These are phyloP conservation scores for Zygoascus sp. DNA, from an alignment of 1,139 yeast genomes.

Conservation along the genomic window DNA sequence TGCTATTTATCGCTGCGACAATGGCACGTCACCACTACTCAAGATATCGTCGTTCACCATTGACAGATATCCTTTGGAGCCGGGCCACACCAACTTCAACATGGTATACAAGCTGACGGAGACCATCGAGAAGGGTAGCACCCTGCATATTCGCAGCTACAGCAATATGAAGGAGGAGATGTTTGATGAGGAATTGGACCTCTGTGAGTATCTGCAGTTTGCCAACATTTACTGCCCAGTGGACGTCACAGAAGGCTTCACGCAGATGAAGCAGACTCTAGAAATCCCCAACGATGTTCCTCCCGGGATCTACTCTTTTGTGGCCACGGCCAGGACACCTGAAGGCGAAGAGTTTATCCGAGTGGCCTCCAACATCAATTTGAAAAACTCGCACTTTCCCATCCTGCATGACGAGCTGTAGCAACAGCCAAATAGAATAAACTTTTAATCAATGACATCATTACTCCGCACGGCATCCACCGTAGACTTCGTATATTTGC, in stretches of 20 bases:
- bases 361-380: conserved; percentile 29
- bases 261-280: conserved; percentile 22
- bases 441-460: too few species aligned
- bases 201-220: conserved; percentile 28
- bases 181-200: conserved; percentile 25
- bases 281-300: conserved; percentile 30
- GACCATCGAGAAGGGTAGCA: conserved; percentile 24
- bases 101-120: conserved; percentile 23
- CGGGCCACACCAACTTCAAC: conserved; percentile 27
- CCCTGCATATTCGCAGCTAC: conserved; percentile 25
- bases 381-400: conserved; percentile 11
- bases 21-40: conserved; percentile 24
- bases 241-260: conserved; percentile 14
- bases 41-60: conserved; percentile 23
- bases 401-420: conserved; percentile 14
- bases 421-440: not conserved
- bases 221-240: conserved; percentile 31
- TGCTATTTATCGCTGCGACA: conserved; percentile 23
- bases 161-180: conserved; percentile 17
- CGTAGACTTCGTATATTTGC: too few species aligned
- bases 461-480: too few species aligned
- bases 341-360: conserved; percentile 20
- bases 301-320: conserved; percentile 28
- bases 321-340: conserved; percentile 26
- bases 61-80: conserved; percentile 28